A percentile compares a stretch with the other conserved stretches of the same genome.
Evolutionary conservation across 2,329 filamentous ascomycete species (phyloP).

Genomic region (Thermomyces lanuginosus): DNA sequence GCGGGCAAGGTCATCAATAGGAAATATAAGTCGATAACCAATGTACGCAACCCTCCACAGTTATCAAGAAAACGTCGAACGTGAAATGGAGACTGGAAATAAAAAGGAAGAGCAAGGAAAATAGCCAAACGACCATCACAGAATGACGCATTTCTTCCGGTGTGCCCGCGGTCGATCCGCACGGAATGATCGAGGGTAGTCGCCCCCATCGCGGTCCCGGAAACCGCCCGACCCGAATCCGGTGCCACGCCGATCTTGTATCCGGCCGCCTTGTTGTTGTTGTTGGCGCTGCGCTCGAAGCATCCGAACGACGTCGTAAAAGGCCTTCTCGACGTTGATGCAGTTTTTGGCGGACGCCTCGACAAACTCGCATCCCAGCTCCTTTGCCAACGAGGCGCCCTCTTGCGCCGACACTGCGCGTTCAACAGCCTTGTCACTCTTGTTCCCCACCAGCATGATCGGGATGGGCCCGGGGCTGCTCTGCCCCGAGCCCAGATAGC

Average conservation of each 20-base stretch:
- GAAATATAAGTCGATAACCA: too few species aligned
- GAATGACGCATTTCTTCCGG: slow-evolving; percentile 22
- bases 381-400: slow-evolving; percentile 75
- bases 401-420: slow-evolving; percentile 94
- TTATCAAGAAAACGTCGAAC: too few species aligned
- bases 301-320: slow-evolving; percentile 91
- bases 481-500: slow-evolving; percentile 34
- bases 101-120: slow-evolving; percentile 2
- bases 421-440: slow-evolving; percentile 91
- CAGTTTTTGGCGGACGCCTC: slow-evolving; percentile 96
- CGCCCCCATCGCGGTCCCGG: slow-evolving; percentile 22
- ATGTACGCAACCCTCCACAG: too few species aligned
- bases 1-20: too few species aligned
- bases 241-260: slow-evolving; percentile 21
- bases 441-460: slow-evolving; percentile 97
- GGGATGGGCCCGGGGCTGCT: slow-evolving; percentile 52
- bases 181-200: slow-evolving; percentile 25
- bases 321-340: slow-evolving; percentile 95
- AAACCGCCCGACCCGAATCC: slow-evolving; percentile 17
- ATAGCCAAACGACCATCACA: slow-evolving; percentile 13
- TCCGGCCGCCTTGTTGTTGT: slow-evolving; percentile 19
- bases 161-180: slow-evolving; percentile 21
- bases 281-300: slow-evolving; percentile 64
- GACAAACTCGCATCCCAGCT: slow-evolving; percentile 89
- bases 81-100: too few species aligned